A percentile compares a stretch with the other conserved stretches of the same genome.
phyloP scores from a whole-genome alignment of 768 basidiomycete species.

The Mycena crocata region DNA sequence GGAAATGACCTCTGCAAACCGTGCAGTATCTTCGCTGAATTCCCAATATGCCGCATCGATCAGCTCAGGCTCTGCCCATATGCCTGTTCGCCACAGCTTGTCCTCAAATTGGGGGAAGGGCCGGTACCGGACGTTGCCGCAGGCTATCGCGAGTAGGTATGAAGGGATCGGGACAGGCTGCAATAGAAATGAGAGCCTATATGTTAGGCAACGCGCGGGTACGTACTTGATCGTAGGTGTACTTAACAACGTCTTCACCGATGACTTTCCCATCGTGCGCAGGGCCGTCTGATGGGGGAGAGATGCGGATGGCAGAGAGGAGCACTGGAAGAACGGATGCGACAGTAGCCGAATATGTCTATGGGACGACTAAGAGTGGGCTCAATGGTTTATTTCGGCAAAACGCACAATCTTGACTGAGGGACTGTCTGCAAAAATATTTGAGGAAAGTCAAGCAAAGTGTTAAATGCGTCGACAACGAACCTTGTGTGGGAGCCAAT shows the following conservation, averaged over 20 bases:
- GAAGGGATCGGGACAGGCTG: constrained; percentile 89
- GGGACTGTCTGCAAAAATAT: constrained; percentile 72
- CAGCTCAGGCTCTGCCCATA: constrained; percentile 92
- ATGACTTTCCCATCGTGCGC: constrained; percentile 79
- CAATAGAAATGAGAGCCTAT: neutral
- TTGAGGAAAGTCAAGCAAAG: constrained; percentile 1
- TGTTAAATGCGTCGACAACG: neutral
- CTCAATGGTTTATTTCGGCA: neutral
- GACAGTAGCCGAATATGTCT: constrained; percentile 89
- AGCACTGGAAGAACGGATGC: constrained; percentile 84
- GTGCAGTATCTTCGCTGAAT: constrained; percentile 87
- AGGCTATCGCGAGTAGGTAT: constrained; percentile 92
- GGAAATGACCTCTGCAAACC: constrained; percentile 51
- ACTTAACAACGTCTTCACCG: constrained; percentile 79
- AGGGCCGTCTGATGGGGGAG: constrained; percentile 77
- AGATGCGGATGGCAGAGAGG: constrained; percentile 84
- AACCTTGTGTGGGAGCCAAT: constrained; percentile 84
- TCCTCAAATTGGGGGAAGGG: constrained; percentile 70
- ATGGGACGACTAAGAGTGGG: neutral
- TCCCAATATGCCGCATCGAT: constrained; percentile 87
- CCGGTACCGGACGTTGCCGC: constrained; percentile 83
- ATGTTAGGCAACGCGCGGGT: neutral
- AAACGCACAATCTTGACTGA: constrained; percentile 79
- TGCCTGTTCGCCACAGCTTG: constrained; percentile 82
- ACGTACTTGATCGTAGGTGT: constrained; percentile 82